Evolutionary conservation across 331 rosid species (phyloP), one percentile per base, ranked within the genome.

Genomic region (Erythrophleum ivorense): DNA sequence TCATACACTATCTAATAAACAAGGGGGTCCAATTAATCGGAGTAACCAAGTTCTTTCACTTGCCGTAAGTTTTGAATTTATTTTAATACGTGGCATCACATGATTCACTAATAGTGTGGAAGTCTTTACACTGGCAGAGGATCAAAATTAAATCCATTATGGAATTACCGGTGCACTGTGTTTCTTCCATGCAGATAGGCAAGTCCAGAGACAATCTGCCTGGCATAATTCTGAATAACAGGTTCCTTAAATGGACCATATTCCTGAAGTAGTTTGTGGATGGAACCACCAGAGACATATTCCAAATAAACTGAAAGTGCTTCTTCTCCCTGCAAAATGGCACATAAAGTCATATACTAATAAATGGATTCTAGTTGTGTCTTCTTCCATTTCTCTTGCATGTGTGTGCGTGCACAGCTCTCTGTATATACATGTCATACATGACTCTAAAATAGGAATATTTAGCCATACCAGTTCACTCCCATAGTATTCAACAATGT

Each of bases 211-310:
- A 92, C 83, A 79, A 96, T 92, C 80, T 96, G 95, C 85, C 99
- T 87, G 68, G 94, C 94, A 82, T 96, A 96, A 87, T 91, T 93
- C 87, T 89, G 97, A 83, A 96, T 91, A 41, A 96, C 98, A 79
- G 98, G 98, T 70, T 96, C 99, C 65, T 81, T 86, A 81, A 96
- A 91, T 75, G 97, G 16, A 5, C 99, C 99, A 81, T 96, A 94
- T 70, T 96, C 98, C 81, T 91, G 97, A 76, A 94, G 97, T 80
- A 96, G 82, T 82, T 96, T 96, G 82, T 96, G 94, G 79, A 96
- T 94, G 57, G 98, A 94, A 68, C 99, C 99, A 65, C 98, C 99
- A 70, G 99, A 96, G 38, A 96, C 91, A 57, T 87, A 96, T 82
- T 94, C 98, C 91, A 96, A 88, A 78, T 94, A 90, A 76, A 96